Evolutionary conservation across 2,329 filamentous ascomycete species (phyloP).

Genomic region (Aspergillus sp.): DNA sequence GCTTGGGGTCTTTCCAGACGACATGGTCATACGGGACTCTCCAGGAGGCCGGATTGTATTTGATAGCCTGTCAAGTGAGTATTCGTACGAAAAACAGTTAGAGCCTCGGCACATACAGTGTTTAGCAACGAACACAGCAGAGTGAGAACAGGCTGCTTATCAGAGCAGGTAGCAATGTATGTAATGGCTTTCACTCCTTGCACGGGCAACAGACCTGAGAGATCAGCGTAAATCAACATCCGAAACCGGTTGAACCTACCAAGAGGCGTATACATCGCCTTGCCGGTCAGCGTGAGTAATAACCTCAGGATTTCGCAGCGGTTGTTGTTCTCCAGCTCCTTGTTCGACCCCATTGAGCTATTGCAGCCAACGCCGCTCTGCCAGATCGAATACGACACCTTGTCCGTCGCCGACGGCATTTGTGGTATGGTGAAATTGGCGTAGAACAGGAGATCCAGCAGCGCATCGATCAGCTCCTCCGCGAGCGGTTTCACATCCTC

Average conservation of each 20-base stretch:
- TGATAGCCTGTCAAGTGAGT: constrained; percentile 57
- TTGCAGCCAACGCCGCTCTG: constrained; percentile 96
- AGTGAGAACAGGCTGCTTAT: constrained; percentile 86
- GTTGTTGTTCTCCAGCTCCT: constrained; percentile 91
- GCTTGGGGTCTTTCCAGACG: constrained; percentile 82
- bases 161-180: constrained; percentile 75
- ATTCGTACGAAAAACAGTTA: constrained; percentile 1
- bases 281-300: constrained; percentile 74
- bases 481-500: constrained; percentile 80
- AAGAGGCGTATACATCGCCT: constrained; percentile 86
- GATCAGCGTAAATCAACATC: constrained; percentile 5
- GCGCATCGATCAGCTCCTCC: constrained; percentile 83
- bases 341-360: constrained; percentile 74
- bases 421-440: constrained; percentile 77
- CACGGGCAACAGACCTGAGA: constrained; percentile 58
- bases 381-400: constrained; percentile 92
- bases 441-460: constrained; percentile 85
- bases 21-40: constrained; percentile 87
- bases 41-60: constrained; percentile 93
- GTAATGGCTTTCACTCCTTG: constrained; percentile 77
- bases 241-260: constrained; percentile 35
- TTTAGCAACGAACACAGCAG: constrained; percentile 88
- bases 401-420: constrained; percentile 60
- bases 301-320: constrained; percentile 81
- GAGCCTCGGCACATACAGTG: constrained; percentile 53